Percentiles rank a stretch among this genome's conserved stretches.
These are phyloP conservation scores for Rhodotorula graminis DNA, from an alignment of 768 basidiomycete genomes.

Conservation along the genomic window DNA sequence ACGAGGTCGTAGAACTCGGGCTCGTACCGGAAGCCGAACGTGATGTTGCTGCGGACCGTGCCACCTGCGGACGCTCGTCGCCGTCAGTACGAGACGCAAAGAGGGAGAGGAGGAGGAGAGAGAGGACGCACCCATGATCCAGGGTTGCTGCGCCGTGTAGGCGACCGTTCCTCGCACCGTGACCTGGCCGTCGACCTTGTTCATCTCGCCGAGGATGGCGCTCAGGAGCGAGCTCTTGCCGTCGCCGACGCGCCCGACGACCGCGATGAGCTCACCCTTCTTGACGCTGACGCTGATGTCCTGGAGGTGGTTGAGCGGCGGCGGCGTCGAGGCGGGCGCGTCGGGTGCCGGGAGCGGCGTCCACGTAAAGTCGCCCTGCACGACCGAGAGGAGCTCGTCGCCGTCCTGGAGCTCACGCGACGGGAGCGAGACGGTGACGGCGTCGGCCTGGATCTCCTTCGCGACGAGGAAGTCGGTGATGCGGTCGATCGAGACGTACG, in stretches of 20 bases:
- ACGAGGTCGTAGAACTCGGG: conserved; percentile 76
- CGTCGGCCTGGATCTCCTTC: conserved; percentile 74
- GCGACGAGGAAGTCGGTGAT: conserved; percentile 60
- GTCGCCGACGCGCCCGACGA: conserved; percentile 82
- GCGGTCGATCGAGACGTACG: conserved; percentile 42
- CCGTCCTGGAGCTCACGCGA: conserved; percentile 59
- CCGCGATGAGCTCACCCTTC: conserved; percentile 78
- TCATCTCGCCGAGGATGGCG: conserved; percentile 41
- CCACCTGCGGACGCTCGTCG: conserved; percentile 53
- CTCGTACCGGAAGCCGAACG: conserved; percentile 85
- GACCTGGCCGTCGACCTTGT: conserved; percentile 66
- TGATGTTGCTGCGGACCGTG: conserved; percentile 80
- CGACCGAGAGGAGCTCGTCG: conserved; percentile 64
- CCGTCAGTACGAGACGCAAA: too few relatives aligned
- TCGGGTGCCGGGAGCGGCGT: conserved; percentile 50
- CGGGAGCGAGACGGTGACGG: conserved; percentile 55
- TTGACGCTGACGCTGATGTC: conserved; percentile 59
- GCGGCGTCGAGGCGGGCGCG: conserved; percentile 24
- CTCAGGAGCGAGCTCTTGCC: conserved; percentile 57
- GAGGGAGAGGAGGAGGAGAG: neutral
- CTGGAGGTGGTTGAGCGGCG: conserved; percentile 61
- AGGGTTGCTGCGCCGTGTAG: conserved; percentile 48
- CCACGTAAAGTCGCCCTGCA: conserved; percentile 79
- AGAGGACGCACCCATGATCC: conserved; percentile 51
- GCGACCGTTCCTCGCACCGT: conserved; percentile 49